These are phyloP conservation scores for Solanum lycopersicoides DNA, from an alignment of 257 asterid species.

Conservation along the genomic window DNA sequence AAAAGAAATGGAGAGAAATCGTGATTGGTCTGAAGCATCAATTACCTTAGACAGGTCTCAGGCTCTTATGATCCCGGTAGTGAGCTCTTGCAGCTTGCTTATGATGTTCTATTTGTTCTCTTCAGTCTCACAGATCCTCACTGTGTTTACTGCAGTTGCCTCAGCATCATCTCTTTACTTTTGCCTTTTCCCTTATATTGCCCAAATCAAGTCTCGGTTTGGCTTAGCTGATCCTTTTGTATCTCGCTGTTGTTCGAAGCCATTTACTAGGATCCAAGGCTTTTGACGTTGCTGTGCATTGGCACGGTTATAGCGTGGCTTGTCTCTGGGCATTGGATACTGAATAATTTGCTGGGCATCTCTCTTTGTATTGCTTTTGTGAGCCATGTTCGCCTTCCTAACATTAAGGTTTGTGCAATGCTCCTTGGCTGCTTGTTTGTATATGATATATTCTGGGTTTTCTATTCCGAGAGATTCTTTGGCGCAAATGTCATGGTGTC, in stretches of 20 bases:
- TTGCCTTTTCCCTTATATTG: conserved; percentile 61
- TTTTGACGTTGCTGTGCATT: conserved; percentile 40
- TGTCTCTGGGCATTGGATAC: conserved; percentile 81
- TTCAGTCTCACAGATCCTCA: conserved; percentile 82
- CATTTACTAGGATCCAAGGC: conserved; percentile 62
- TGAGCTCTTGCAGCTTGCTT: conserved; percentile 96
- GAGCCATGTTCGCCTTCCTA: conserved; percentile 94
- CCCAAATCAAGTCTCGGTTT: conserved; percentile 48
- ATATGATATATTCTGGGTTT: conserved; percentile 94
- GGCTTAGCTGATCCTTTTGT: conserved; percentile 70
- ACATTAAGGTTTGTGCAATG: conserved; percentile 89
- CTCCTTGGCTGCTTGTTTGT: conserved; percentile 79
- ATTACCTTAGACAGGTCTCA: conserved; percentile 88
- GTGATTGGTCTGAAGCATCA: conserved; percentile 80
- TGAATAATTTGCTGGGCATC: conserved; percentile 84
- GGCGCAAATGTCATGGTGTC: conserved; percentile 98
- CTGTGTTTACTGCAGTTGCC: conserved; percentile 84
- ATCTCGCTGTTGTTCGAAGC: conserved; percentile 76
- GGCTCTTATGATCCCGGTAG: conserved; percentile 88
- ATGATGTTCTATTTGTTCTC: conserved; percentile 94
- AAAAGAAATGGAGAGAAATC: conserved; percentile 90
- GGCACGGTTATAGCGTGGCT: conserved; percentile 67
- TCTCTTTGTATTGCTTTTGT: conserved; percentile 97
- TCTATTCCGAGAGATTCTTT: conserved; percentile 83
- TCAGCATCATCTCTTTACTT: conserved; percentile 80